Evolutionary conservation across 345 rosid genomes (phyloP), one percentile per base, ranked within the genome.

Genomic region (Trapa incisa): DNA sequence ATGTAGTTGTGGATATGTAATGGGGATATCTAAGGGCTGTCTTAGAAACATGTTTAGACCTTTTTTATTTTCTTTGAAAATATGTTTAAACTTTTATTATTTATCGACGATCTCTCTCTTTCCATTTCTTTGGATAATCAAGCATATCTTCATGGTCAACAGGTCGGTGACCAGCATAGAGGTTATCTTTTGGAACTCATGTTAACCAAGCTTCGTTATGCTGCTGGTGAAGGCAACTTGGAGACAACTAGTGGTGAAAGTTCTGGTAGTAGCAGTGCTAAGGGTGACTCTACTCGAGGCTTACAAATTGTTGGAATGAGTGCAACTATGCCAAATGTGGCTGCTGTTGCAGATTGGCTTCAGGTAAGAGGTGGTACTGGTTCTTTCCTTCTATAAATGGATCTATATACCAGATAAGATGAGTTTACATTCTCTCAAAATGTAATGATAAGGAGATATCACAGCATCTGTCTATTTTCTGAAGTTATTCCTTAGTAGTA

Each of bases 281-380:
- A 87, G 83, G 80, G 78, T 73, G 98, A 88, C 77, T 79, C 89
- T 80, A 78, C 80, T 83, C 85, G 80, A 67, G 97, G 97, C 67
- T 72, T 90, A 78, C 98, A 93, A 83, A 93, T 93, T 76, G 92
- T 93, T 74, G 98, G 98, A 70, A 93, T 93, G 98, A 93, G 98
- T 71, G 98, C 97, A 70, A 93, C 98, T 65, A 93, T 93, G 97
- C 98, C 98, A 69, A 93, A 93, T 76, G 92, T 93, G 50, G 92
- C 88, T 70, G 97, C 96, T 66, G 96, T 90, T 83, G 97, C 98
- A 53, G 86, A 93, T 74, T 93, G 97, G 97, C 97, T 90, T 75
- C 98, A 90, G 84, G 97, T 90, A 79, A 85, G 91, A 58, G 37
- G 32, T 33, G 63, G 67, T 64, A 67, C 32, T 36, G 14, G 33